Evolutionary conservation across 345 rosid species (phyloP), one percentile per base, ranked within the genome.

Genomic region (Anacardium occidentale): DNA sequence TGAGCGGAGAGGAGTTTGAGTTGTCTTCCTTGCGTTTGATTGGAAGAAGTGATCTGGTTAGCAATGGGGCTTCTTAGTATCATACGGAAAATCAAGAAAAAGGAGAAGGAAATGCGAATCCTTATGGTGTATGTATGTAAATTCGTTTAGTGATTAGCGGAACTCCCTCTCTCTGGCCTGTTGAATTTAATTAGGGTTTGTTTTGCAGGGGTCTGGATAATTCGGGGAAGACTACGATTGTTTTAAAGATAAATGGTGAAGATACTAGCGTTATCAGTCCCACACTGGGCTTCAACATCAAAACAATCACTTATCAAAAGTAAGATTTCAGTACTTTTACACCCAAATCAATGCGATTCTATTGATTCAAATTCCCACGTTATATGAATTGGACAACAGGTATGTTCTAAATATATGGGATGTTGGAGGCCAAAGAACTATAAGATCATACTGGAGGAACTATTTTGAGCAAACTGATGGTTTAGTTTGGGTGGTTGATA

Each of bases 391-490:
- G 69, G 78, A 62, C n/a, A 3, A 29, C 65, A 89, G 97, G 89
- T 92, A 92, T 77, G 84, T 89, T 11, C 78, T 92, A 37, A 92
- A 90, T 65, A 89, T 95, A 82, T 95, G 97, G 98, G 99, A 94
- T 78, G 92, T 90, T 2, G 97, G 98, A 15, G 98, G 99, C 34
- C 97, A 94, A 73, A 88, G 89, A 80, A 94, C 96, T 3, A 89
- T 94, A 79, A 85, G 98, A 80, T 89, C 97, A 0, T 92, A 92
- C 29, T 94, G 97, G 98, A 89, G 98, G 85, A 94, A 94, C 77
- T 90, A 94, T 84, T 92, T 94, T 79, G 98, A 94, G 84, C 93
- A 89, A 83, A 94, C 97, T 53, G 98, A 95, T 88, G 99, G 99
- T 51, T 81, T 94, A 80, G 91, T 92, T 42, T 92, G 98, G 97